Conservation (phyloP, 2,329 filamentous ascomycete genomes). For the Hypoxylon sp. region DNA sequence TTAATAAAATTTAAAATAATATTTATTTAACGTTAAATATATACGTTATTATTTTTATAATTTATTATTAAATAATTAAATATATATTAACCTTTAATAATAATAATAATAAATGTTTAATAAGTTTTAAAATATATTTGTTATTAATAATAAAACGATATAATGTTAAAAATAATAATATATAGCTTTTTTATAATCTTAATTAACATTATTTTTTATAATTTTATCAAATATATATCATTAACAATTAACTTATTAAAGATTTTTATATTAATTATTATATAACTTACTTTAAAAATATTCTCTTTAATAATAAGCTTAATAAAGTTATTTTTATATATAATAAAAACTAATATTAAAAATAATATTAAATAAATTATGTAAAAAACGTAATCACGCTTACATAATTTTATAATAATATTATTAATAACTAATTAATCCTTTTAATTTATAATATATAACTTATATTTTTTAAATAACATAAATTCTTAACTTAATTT, state of each 20-base stretch:
- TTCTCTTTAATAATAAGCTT: constrained; percentile 6
- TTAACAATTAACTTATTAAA: background rate
- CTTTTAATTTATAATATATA: constrained; percentile 12
- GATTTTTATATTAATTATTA: constrained; percentile 13
- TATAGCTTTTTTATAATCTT: too few relatives aligned
- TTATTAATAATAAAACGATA: too few relatives aligned
- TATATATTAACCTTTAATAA: background rate
- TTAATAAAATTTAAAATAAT: too few relatives aligned
- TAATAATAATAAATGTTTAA: constrained; percentile 7
- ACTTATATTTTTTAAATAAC: constrained; percentile 7
- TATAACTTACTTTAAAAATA: background rate
- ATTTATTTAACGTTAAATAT: too few relatives aligned
- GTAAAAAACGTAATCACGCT: background rate
- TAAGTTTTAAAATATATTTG: background rate
- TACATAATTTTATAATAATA: constrained; percentile 3
- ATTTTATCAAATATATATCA: too few relatives aligned
- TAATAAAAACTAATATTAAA: constrained; percentile 12
- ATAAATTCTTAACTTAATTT: background rate
- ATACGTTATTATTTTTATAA: too few relatives aligned
- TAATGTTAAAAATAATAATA: too few relatives aligned
- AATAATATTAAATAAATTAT: background rate
- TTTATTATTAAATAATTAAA: too few relatives aligned
- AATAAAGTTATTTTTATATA: constrained; percentile 4
- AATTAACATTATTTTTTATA: too few relatives aligned
- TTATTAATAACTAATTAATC: constrained; percentile 9